Evolutionary conservation across 352 stramenopile species (phyloP).

Genomic region (Halophytophthora batemanensis): DNA sequence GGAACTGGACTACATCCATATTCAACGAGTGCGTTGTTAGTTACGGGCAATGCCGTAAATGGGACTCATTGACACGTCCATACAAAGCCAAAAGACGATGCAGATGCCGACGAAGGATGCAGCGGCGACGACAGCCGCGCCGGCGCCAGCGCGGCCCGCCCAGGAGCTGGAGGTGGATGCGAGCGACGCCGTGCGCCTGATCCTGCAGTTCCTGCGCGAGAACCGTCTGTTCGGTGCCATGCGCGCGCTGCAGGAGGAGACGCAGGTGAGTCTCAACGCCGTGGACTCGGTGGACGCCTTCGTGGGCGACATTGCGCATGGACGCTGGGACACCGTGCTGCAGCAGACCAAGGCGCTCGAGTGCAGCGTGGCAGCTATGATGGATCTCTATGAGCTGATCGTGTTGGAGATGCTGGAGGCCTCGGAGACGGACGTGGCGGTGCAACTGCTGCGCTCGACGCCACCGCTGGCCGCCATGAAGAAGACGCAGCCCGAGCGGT

Average conservation of each 20-base stretch:
- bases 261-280: slow-evolving; percentile 82
- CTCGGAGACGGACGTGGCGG: slow-evolving; percentile 73
- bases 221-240: slow-evolving; percentile 84
- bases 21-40: no score
- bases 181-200: slow-evolving; percentile 84
- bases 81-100: background rate
- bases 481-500: slow-evolving; percentile 48
- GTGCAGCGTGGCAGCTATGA: slow-evolving; percentile 64
- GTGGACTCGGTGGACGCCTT: slow-evolving; percentile 87
- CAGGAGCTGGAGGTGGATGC: slow-evolving; percentile 59
- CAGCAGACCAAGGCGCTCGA: slow-evolving; percentile 79
- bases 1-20: no score
- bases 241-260: slow-evolving; percentile 84
- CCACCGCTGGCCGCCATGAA: slow-evolving; percentile 51
- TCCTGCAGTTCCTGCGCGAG: slow-evolving; percentile 92
- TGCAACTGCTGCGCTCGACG: slow-evolving; percentile 52
- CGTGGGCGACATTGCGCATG: slow-evolving; percentile 67
- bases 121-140: background rate
- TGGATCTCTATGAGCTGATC: slow-evolving; percentile 89
- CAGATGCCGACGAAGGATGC: background rate
- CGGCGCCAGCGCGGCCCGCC: background rate
- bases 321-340: slow-evolving; percentile 89
- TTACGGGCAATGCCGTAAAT: no score
- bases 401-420: slow-evolving; percentile 87
- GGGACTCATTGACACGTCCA: no score